Evolutionary conservation across 768 basidiomycete genomes (phyloP), one percentile per base, ranked within the genome.

Genomic region (Cystoderma amianthinum): DNA sequence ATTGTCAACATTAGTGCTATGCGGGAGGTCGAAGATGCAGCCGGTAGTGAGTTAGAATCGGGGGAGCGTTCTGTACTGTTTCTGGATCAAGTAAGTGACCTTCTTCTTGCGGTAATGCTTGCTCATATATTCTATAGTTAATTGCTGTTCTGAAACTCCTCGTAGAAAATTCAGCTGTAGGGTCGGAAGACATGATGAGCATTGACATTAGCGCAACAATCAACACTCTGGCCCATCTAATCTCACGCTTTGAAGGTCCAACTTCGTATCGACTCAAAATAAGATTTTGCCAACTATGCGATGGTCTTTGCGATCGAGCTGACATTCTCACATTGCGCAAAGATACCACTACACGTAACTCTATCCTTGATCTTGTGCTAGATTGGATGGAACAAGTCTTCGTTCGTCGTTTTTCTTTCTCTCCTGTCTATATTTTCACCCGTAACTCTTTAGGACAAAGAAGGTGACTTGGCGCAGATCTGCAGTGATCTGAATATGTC

Each of bases 231-330:
- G 81, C 80, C 0, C 64, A 63, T 7, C 82, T 85, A 56, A 74
- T 91, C 41, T 69, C 79, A 35, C 76, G 79, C 7, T 80, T 82
- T 60, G 52, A 64, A 39, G 72, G 78, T 38, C 57, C 69, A 2
- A 57, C 65, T 1, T 74, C 75, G 1, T 68, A 75, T 36, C 77
- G 88, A 5, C 67, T 90, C 48, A 85, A 84, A 54, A 66, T 76
- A 54, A 86, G 83, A 53, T 91, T 84, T 51, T 91, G 88, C 50
- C 60, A 65, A 18, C 69, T 93, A 22, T 79, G 79, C 48, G 85
- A 87, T 44, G 74, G 70, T 32, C 70, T 84, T 12, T 80, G 84
- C 50, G 70, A 72, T 30, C 77, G 80, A 17, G 64, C 70, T 3
- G 82, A 84, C 42, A 66, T 70, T 5, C 56, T 89, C 16, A 71